phyloP scores from a whole-genome alignment of 75 land plant genomes.

The Sequoiadendron giganteum region DNA sequence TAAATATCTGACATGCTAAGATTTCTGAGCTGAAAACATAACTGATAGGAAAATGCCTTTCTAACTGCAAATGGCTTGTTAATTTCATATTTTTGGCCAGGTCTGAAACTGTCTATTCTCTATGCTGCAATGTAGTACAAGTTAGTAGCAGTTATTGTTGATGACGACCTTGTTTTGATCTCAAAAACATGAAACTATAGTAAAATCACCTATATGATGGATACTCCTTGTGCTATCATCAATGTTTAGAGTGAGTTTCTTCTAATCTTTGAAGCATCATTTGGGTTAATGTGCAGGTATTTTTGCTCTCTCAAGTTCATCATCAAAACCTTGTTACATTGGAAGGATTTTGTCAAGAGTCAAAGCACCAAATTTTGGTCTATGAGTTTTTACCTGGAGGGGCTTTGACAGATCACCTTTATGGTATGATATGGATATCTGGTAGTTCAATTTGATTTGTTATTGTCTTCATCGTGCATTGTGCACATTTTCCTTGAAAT shows the following conservation, averaged over 20 bases:
- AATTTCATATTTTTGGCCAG: neutral
- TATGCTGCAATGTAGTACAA: neutral
- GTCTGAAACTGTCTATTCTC: neutral
- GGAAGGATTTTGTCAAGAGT: constrained; percentile 67
- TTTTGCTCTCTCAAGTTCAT: constrained; percentile 51
- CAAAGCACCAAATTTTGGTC: constrained; percentile 60
- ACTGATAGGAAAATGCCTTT: too few species aligned
- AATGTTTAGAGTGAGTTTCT: neutral
- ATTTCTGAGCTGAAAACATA: neutral
- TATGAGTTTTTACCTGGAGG: constrained; percentile 64
- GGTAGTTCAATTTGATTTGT: neutral
- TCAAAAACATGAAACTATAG: neutral
- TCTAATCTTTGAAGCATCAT: neutral
- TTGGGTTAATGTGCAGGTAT: constrained; percentile 27
- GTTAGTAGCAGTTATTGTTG: neutral
- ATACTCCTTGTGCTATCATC: neutral
- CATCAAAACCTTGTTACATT: constrained; percentile 73
- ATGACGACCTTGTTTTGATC: neutral
- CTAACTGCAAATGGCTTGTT: neutral
- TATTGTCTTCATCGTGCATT: neutral
- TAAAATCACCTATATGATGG: neutral
- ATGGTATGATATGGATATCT: constrained; percentile 34
- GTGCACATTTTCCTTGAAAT: neutral
- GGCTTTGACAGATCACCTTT: constrained; percentile 57
- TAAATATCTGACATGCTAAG: neutral